phyloP scores from a whole-genome alignment of 768 basidiomycete species.

The Naganishia vishniacii region DNA sequence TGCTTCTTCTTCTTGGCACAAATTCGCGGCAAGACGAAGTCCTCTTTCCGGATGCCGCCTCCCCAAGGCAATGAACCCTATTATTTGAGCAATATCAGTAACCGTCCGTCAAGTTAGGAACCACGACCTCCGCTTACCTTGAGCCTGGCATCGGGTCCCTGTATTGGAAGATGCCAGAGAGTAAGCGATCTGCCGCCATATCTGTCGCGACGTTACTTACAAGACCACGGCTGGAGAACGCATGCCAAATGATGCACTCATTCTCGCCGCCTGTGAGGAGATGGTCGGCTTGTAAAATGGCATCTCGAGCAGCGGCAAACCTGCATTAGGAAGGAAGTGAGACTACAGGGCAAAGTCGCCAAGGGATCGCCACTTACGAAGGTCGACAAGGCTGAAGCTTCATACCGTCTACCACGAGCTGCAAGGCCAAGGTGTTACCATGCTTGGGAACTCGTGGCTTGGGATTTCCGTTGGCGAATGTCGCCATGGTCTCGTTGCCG shows the following conservation, averaged over 20 bases:
- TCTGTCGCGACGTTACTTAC: constrained; percentile 25
- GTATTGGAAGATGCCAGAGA: not conserved
- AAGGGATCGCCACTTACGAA: constrained; percentile 39
- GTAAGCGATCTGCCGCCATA: not conserved
- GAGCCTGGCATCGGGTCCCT: constrained; percentile 67
- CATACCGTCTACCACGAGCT: constrained; percentile 83
- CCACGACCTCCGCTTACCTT: constrained; percentile 54
- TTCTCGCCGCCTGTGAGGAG: constrained; percentile 90
- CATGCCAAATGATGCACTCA: constrained; percentile 76
- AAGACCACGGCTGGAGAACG: constrained; percentile 74
- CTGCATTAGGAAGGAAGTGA: constrained; percentile 10
- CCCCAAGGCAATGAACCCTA: constrained; percentile 64
- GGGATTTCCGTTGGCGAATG: constrained; percentile 49
- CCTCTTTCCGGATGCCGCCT: constrained; percentile 71
- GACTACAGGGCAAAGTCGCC: constrained; percentile 26
- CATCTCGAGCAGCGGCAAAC: constrained; percentile 84
- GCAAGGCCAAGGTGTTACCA: constrained; percentile 76
- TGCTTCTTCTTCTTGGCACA: constrained; percentile 46
- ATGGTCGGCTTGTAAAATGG: constrained; percentile 85
- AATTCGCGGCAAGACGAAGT: constrained; percentile 50
- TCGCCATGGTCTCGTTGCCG: constrained; percentile 38
- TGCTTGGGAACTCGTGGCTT: constrained; percentile 73
- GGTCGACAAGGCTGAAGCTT: constrained; percentile 91
- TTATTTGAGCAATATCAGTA: too few species aligned
- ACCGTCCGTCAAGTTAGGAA: constrained; percentile 48